Conservation (phyloP, 1,139 yeast species). For the Blastobotrys proliferans region DNA sequence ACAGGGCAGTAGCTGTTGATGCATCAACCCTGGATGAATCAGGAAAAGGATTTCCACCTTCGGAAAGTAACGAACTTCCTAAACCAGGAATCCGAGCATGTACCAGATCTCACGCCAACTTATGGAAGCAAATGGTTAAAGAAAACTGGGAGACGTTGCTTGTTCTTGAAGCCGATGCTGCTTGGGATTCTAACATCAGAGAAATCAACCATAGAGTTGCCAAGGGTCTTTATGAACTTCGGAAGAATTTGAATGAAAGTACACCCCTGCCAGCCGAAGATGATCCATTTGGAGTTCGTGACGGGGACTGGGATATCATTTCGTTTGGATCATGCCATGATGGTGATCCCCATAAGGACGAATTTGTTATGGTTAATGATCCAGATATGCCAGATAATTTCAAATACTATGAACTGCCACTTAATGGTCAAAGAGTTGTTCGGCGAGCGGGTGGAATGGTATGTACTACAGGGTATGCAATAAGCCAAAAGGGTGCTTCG, state of each 20-base stretch:
- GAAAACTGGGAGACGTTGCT: conserved; percentile 8
- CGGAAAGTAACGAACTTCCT: not conserved
- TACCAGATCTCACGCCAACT: not conserved
- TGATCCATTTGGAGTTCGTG: not conserved
- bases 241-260: not conserved
- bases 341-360: not conserved
- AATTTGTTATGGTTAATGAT: not conserved
- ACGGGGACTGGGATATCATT: not conserved
- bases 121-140: not conserved
- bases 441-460: not conserved
- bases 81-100: not conserved
- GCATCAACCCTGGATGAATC: not conserved
- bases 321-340: not conserved
- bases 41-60: not conserved
- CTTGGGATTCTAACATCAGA: conserved; percentile 17
- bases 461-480: not conserved
- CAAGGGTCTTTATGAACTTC: conserved; percentile 14
- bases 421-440: not conserved
- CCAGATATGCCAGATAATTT: not conserved
- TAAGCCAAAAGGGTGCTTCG: not conserved
- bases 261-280: not conserved
- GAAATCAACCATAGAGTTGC: conserved; percentile 14
- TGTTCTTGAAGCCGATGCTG: conserved; percentile 19
- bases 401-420: not conserved
- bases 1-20: not conserved